Percentiles rank a stretch among this genome's conserved stretches.
These are phyloP conservation scores for Phytophthora uliginosa DNA, from an alignment of 352 stramenopile species.

Conservation along the genomic window DNA sequence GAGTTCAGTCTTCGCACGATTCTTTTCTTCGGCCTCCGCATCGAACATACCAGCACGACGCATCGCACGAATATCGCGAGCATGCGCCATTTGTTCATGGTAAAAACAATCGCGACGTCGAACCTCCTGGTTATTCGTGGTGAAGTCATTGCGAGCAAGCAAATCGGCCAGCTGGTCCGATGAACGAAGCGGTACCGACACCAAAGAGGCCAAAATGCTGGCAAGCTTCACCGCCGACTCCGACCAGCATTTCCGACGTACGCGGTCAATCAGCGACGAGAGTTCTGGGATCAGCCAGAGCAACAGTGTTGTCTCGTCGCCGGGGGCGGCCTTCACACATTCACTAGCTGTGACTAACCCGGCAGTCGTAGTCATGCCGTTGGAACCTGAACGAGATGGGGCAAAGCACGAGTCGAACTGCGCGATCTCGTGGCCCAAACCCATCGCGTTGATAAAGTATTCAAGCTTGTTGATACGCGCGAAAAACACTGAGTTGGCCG, in stretches of 20 bases:
- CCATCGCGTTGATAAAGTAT: constrained; percentile 88
- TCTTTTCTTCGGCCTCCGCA: constrained; percentile 73
- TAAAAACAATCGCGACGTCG: constrained; percentile 84
- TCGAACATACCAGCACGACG: constrained; percentile 65
- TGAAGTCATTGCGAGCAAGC: constrained; percentile 72
- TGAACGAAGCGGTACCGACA: constrained; percentile 70
- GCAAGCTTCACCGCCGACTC: constrained; percentile 78
- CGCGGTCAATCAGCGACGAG: constrained; percentile 68
- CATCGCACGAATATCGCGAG: constrained; percentile 72
- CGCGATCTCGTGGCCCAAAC: constrained; percentile 71
- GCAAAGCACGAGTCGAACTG: constrained; percentile 84
- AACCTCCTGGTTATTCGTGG: constrained; percentile 80
- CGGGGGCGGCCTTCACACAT: constrained; percentile 68
- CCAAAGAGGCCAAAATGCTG: constrained; percentile 70
- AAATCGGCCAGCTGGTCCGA: constrained; percentile 70
- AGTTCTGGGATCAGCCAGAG: constrained; percentile 86
- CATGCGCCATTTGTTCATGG: constrained; percentile 86
- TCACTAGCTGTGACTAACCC: constrained; percentile 65
- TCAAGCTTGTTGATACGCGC: constrained; percentile 85
- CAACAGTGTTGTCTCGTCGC: constrained; percentile 82
- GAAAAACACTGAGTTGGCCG: constrained; percentile 74
- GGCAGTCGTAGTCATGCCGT: constrained; percentile 48
- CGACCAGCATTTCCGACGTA: constrained; percentile 75
- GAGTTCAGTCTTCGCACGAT: constrained; percentile 67
- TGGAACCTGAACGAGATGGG: constrained; percentile 55